Evolutionary conservation across 2,329 filamentous ascomycete species (phyloP).

Genomic region (Akanthomyces lecanii): DNA sequence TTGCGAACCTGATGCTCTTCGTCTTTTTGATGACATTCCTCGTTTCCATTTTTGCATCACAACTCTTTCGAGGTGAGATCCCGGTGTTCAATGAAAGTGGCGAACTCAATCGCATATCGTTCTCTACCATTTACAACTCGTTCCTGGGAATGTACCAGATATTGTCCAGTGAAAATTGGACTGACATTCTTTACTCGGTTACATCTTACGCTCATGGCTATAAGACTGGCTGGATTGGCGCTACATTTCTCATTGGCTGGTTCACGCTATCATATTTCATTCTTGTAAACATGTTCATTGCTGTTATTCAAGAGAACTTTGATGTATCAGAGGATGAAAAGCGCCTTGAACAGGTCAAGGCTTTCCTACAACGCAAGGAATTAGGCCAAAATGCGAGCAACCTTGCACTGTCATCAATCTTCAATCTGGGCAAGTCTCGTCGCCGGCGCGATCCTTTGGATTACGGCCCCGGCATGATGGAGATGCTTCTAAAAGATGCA

Average conservation of each 20-base stretch:
- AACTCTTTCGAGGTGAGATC: conserved; percentile 87
- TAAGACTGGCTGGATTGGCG: conserved; percentile 86
- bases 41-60: conserved; percentile 85
- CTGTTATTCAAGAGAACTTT: conserved; percentile 99
- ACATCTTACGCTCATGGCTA: conserved; percentile 62
- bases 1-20: conserved; percentile 91
- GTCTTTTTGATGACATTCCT: conserved; percentile 95
- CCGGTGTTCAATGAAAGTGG: conserved; percentile 59
- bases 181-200: conserved; percentile 75
- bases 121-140: conserved; percentile 88
- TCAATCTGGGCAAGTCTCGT: conserved; percentile 56
- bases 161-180: conserved; percentile 96
- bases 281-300: conserved; percentile 99
- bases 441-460: conserved; percentile 77
- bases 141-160: conserved; percentile 98
- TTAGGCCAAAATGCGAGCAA: conserved; percentile 69
- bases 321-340: conserved; percentile 98
- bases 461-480: conserved; percentile 85
- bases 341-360: conserved; percentile 90
- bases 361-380: conserved; percentile 89
- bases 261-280: conserved; percentile 95
- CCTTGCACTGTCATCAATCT: conserved; percentile 69
- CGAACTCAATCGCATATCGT: conserved; percentile 65
- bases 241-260: conserved; percentile 88
- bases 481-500: conserved; percentile 94